Evolutionary conservation across 2,329 filamentous ascomycete genomes (phyloP).

Genomic region (Aspergillus transmontanensis): DNA sequence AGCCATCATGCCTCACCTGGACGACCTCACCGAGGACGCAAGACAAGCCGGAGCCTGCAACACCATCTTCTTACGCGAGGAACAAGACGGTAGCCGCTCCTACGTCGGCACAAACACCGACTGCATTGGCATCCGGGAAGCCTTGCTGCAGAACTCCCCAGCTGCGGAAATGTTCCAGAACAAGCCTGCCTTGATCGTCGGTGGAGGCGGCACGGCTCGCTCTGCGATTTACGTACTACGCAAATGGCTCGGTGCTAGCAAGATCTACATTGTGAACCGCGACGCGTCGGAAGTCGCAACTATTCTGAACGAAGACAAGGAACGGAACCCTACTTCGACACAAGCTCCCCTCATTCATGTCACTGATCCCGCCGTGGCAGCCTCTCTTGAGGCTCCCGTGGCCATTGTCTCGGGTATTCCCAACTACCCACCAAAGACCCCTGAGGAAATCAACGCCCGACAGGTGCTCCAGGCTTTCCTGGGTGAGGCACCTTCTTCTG

Average conservation of each 20-base stretch:
- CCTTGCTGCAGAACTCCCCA: conserved; percentile 60
- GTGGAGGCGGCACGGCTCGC: conserved; percentile 77
- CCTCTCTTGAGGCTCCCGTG: conserved; percentile 59
- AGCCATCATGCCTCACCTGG: conserved; percentile 71
- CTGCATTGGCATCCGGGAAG: conserved; percentile 74
- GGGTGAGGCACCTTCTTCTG: conserved; percentile 16
- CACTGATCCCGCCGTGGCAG: conserved; percentile 62
- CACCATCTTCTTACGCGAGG: conserved; percentile 67
- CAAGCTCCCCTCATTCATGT: conserved; percentile 61
- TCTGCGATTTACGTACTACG: conserved; percentile 75
- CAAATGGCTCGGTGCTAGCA: conserved; percentile 67
- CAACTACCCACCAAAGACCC: conserved; percentile 69
- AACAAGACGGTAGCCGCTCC: conserved; percentile 48
- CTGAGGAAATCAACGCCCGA: conserved; percentile 63
- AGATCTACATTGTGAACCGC: conserved; percentile 77
- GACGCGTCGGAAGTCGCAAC: conserved; percentile 67
- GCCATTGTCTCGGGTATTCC: conserved; percentile 76
- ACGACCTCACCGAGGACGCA: conserved; percentile 72
- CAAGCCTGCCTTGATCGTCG: conserved; percentile 71
- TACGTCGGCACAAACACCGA: conserved; percentile 81
- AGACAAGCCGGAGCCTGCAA: conserved; percentile 76
- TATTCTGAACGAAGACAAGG: conserved; percentile 65
- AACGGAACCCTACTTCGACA: conserved; percentile 50
- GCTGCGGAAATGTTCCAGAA: conserved; percentile 38
- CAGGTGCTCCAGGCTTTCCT: conserved; percentile 50